Conservation (phyloP, 179 eudicot genomes). For the Sideroxylon spinosum region DNA sequence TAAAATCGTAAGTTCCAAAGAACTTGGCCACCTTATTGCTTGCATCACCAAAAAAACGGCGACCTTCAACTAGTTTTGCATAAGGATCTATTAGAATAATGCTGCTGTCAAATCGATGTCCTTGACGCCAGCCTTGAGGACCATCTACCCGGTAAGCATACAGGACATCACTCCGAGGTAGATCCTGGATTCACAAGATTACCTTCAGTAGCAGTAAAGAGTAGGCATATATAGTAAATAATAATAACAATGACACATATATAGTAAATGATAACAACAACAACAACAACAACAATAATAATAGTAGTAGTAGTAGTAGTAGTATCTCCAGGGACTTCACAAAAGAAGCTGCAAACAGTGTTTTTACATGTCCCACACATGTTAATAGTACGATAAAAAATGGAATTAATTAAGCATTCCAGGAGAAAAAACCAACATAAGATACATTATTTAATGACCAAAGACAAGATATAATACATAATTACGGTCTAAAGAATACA, state of each 20-base stretch:
- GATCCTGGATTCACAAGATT: slow-evolving; percentile 40
- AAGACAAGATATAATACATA: not conserved
- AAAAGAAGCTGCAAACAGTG: not conserved
- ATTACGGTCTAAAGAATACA: too few species aligned
- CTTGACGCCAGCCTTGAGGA: slow-evolving; percentile 79
- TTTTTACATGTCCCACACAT: not conserved
- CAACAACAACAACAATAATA: too few species aligned
- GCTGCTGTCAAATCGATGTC: slow-evolving; percentile 82
- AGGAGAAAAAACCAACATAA: not conserved
- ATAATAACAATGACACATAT: not conserved
- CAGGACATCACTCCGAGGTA: slow-evolving; percentile 62
- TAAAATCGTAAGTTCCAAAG: slow-evolving; percentile 83
- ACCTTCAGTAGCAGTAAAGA: not conserved
- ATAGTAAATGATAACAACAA: not conserved
- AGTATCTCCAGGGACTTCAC: not conserved
- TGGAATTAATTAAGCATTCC: not conserved
- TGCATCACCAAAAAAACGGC: slow-evolving; percentile 72
- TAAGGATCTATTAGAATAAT: slow-evolving; percentile 78
- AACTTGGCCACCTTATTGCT: slow-evolving; percentile 52
- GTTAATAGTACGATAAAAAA: not conserved
- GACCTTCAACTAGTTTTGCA: slow-evolving; percentile 88
- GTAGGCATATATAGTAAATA: not conserved
- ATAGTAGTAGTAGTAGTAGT: too few species aligned
- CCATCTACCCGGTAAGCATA: slow-evolving; percentile 92
- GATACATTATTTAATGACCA: not conserved